Evolutionary conservation across 2,329 filamentous ascomycete genomes (phyloP), one percentile per base, ranked within the genome.

Genomic region (Cordyceps sp.): DNA sequence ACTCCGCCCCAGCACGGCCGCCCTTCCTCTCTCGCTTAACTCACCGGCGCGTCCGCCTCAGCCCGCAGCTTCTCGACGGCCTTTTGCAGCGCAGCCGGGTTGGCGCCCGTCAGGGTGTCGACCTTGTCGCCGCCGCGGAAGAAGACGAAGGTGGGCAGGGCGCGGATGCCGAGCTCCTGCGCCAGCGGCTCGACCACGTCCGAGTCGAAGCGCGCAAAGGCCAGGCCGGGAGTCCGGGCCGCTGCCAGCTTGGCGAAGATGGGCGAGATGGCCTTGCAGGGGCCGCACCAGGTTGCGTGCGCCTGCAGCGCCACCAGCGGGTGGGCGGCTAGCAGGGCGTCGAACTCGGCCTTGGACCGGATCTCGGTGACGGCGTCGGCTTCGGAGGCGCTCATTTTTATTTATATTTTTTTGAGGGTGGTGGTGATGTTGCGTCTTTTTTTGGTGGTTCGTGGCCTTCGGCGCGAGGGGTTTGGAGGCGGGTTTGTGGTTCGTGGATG

Each of bases 141-240:
- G 54, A 73, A 65, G 46, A 68, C 53, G 47, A 75, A 73, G 26
- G 69, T 69, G 9, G 70, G 70, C 57, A 75, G 67, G 45, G 64
- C 61, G 18, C 59, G 55, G 45, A 74, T 55, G 46, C 55, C 52
- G 44, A 71, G 63, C 38, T 59, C 53, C 12, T 48, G 45, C 33
- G 68, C 61, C 15, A 68, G 55, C 31, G 66, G 62, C 35, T 61
- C 54, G 9, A 62, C 58, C 28, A 57, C 50, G 49, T 74, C 70
- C 46, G 69, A 68, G 53, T 75, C 62, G 49, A 74, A 61, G 51
- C 69, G 69, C 45, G 64, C 66, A 39, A 74, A 74, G 39, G 59
- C 58, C 30, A 65, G 58, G 27, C 54, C 49, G 32, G 60, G 55
- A 10, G 14, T 57, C 54, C 17, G 54, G 39, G 34, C 47, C 47